Percentiles rank a stretch among this genome's conserved stretches.
phyloP scores from a whole-genome alignment of 768 basidiomycete genomes.

The Russula olivacea region DNA sequence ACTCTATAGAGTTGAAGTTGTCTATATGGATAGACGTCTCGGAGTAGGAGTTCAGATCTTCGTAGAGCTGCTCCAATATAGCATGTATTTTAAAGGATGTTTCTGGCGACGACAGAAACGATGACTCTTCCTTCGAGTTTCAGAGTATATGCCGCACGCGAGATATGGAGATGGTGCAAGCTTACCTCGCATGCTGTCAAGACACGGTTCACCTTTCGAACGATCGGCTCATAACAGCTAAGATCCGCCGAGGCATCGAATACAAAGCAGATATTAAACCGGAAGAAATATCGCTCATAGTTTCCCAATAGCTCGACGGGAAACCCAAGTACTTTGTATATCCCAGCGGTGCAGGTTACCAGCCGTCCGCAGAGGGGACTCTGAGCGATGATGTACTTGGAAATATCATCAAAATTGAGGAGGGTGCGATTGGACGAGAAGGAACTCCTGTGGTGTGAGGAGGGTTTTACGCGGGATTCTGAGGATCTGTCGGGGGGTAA shows the following conservation, averaged over 20 bases:
- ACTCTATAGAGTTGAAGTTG: conserved; percentile 87
- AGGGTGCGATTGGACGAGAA: conserved; percentile 49
- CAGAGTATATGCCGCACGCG: background rate
- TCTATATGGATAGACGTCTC: conserved; percentile 92
- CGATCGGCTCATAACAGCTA: conserved; percentile 93
- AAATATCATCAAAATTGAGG: conserved; percentile 87
- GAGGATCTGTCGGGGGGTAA: conserved; percentile 43
- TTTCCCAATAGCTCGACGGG: conserved; percentile 70
- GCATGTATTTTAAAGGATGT: conserved; percentile 65
- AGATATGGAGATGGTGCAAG: background rate
- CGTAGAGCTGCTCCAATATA: conserved; percentile 93
- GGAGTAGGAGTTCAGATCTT: conserved; percentile 95
- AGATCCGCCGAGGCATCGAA: conserved; percentile 88
- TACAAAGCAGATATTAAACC: conserved; percentile 94
- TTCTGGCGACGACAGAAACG: conserved; percentile 71
- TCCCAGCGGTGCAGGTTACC: conserved; percentile 76
- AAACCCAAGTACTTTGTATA: conserved; percentile 86
- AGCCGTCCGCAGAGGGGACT: conserved; percentile 81
- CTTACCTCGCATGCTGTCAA: conserved; percentile 83
- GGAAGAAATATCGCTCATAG: conserved; percentile 83
- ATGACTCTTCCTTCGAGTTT: conserved; percentile 68
- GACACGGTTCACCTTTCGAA: conserved; percentile 90
- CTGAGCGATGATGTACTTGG: conserved; percentile 90
- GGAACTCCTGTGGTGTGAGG: conserved; percentile 33
- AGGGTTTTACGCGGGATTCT: conserved; percentile 37